A percentile compares a stretch with the other conserved stretches of the same genome.
Evolutionary conservation across 2,329 filamentous ascomycete species (phyloP).

Genomic region (Exophiala alcalophila): DNA sequence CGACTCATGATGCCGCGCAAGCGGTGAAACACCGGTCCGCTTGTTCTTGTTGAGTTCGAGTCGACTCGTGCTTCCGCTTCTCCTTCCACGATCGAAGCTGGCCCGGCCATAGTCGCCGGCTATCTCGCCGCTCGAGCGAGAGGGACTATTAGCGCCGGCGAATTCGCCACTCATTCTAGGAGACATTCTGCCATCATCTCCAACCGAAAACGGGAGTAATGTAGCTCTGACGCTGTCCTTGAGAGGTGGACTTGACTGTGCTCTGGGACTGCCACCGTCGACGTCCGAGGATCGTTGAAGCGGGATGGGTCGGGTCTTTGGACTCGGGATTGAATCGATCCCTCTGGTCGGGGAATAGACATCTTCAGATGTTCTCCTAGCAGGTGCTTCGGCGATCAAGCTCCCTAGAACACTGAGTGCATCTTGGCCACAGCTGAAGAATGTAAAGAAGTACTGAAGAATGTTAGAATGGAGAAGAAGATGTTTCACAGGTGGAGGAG

Average conservation of each 20-base stretch:
- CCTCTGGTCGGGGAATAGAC: conserved; percentile 29
- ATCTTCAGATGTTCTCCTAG: conserved; percentile 41
- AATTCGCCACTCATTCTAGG: conserved; percentile 45
- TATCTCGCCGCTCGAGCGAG: conserved; percentile 36
- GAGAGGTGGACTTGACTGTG: conserved; percentile 34
- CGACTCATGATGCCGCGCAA: conserved; percentile 58
- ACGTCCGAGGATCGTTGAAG: conserved; percentile 16
- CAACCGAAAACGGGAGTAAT: conserved; percentile 53
- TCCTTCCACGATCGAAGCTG: conserved; percentile 42
- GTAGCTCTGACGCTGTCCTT: conserved; percentile 62
- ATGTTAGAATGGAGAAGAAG: conserved; percentile 10
- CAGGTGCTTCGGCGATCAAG: conserved; percentile 64
- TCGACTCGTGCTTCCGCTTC: conserved; percentile 63
- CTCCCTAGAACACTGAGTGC: conserved; percentile 74
- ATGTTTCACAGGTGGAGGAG: background rate
- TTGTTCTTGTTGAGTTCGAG: conserved; percentile 52
- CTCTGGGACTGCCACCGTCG: conserved; percentile 14
- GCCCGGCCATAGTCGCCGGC: conserved; percentile 31
- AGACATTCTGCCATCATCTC: conserved; percentile 45
- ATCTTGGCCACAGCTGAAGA: conserved; percentile 82
- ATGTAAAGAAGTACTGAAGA: conserved; percentile 85
- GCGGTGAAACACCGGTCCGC: conserved; percentile 49
- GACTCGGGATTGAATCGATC: conserved; percentile 12
- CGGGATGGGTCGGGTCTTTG: conserved; percentile 7
- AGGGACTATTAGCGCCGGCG: conserved; percentile 38